A percentile compares a stretch with the other conserved stretches of the same genome.
These are phyloP conservation scores for Piper longum DNA, from an alignment of 164 flowering plant genomes.

Conservation along the genomic window DNA sequence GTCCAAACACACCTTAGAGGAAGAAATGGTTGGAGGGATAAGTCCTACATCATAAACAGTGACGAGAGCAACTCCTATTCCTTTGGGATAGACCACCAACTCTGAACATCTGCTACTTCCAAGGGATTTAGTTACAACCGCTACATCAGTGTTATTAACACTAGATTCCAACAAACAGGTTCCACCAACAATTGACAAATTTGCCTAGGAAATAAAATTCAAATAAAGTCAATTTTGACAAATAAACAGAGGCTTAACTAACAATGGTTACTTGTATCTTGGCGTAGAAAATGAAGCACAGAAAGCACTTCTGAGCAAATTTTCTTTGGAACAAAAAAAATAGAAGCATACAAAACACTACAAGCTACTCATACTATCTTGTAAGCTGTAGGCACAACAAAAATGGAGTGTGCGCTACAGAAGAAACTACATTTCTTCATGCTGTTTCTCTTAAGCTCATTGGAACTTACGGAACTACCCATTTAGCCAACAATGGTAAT, in stretches of 20 bases:
- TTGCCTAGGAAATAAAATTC: conserved; percentile 21
- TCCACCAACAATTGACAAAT: conserved; percentile 74
- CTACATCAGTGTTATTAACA: conserved; percentile 68
- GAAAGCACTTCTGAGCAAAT: too few relatives aligned
- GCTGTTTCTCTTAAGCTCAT: too few relatives aligned
- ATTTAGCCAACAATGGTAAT: too few relatives aligned
- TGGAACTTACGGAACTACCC: too few relatives aligned
- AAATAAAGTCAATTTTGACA: neutral
- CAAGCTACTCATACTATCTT: too few relatives aligned
- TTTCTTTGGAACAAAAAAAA: too few relatives aligned
- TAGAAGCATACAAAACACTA: too few relatives aligned
- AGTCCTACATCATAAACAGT: conserved; percentile 70
- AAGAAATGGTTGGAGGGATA: conserved; percentile 50
- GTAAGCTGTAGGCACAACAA: too few relatives aligned
- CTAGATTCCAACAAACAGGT: conserved; percentile 56
- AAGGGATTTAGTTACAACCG: conserved; percentile 45
- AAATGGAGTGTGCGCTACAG: too few relatives aligned
- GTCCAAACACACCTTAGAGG: conserved; percentile 41
- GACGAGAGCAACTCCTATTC: conserved; percentile 58
- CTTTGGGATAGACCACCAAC: conserved; percentile 50
- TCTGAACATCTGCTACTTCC: conserved; percentile 40
- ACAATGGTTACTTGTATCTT: neutral
- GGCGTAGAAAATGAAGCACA: too few relatives aligned
- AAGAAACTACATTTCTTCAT: too few relatives aligned
- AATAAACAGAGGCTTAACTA: neutral